phyloP scores from a whole-genome alignment of 108 stramenopile species.

The Schizochytrium sp. region DNA sequence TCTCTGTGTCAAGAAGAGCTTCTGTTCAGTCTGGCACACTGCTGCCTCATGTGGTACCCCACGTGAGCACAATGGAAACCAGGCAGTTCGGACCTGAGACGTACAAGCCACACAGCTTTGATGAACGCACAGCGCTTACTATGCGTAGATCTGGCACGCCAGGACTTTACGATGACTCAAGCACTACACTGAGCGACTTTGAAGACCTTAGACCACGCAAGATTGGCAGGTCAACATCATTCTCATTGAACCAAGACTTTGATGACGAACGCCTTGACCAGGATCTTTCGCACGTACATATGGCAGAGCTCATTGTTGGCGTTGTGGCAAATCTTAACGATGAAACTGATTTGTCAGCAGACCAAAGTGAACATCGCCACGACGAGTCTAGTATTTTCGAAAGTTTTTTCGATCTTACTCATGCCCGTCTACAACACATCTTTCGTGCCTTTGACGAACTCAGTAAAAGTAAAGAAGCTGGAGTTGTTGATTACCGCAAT shows the following conservation, averaged over 20 bases:
- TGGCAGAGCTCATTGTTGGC: slow-evolving; percentile 61
- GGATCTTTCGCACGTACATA: slow-evolving; percentile 28
- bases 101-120: slow-evolving; percentile 39
- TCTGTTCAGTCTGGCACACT: too few relatives aligned
- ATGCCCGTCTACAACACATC: slow-evolving; percentile 51
- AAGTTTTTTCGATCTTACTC: slow-evolving; percentile 43
- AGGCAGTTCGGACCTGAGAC: neutral
- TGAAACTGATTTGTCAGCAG: neutral
- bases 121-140: neutral
- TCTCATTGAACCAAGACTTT: slow-evolving; percentile 26
- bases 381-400: slow-evolving; percentile 49
- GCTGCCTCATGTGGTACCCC: too few relatives aligned
- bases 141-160: neutral
- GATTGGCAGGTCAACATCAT: slow-evolving; percentile 25
- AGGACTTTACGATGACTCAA: neutral
- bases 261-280: slow-evolving; percentile 54
- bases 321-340: slow-evolving; percentile 50
- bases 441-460: slow-evolving; percentile 39
- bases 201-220: neutral
- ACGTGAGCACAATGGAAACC: too few relatives aligned
- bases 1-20: neutral
- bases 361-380: neutral
- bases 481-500: neutral
- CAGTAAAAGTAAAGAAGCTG: slow-evolving; percentile 35
- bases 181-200: neutral